Percentiles rank a stretch among this genome's conserved stretches.
Conservation (phyloP, 2,329 filamentous ascomycete genomes). For the Trichophyton equinum region DNA sequence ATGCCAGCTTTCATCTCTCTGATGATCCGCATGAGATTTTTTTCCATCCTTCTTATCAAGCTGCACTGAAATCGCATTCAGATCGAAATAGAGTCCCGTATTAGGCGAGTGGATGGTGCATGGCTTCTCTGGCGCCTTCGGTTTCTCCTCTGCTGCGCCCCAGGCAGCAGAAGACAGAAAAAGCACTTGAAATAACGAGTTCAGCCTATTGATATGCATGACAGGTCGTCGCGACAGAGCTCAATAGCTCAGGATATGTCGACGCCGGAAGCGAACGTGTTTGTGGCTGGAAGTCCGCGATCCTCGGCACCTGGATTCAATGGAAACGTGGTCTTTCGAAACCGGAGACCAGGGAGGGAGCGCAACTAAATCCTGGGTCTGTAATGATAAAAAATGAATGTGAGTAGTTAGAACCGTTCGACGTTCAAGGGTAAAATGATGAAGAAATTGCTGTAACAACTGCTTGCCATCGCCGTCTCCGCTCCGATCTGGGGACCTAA, state of each 20-base stretch:
- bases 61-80: constrained; percentile 45
- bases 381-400: neutral
- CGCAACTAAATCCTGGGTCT: neutral
- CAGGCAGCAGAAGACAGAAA: neutral
- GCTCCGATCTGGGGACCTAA: neutral
- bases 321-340: neutral
- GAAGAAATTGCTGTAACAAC: neutral
- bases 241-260: neutral
- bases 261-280: neutral
- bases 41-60: constrained; percentile 32
- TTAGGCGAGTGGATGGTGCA: constrained; percentile 51
- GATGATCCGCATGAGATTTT: constrained; percentile 25
- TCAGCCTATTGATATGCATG: constrained; percentile 1
- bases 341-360: neutral
- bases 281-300: neutral
- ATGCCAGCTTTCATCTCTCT: constrained; percentile 36
- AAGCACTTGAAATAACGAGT: neutral
- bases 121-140: constrained; percentile 26
- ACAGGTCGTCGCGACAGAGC: neutral
- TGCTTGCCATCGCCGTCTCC: neutral
- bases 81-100: constrained; percentile 52
- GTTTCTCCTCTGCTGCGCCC: neutral
- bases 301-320: neutral
- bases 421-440: neutral
- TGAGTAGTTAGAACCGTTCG: neutral